phyloP scores from a whole-genome alignment of 2,329 filamentous ascomycete species.

The Neurospora sp. region DNA sequence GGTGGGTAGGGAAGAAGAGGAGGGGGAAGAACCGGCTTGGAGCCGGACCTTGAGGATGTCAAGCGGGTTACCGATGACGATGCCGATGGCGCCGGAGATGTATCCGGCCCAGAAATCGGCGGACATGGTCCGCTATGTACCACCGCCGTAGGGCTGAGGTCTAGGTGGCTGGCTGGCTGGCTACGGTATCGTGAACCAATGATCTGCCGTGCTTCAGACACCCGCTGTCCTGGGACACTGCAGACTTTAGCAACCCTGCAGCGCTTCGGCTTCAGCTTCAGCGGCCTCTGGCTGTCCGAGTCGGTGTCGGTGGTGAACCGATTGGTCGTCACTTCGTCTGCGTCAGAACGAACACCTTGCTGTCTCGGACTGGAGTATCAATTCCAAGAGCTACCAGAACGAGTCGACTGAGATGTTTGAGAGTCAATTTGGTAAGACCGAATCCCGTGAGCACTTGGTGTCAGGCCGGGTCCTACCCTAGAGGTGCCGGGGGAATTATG shows the following conservation, averaged over 20 bases:
- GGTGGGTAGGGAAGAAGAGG: slow-evolving; percentile 17
- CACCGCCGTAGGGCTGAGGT: background rate
- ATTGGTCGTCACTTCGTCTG: background rate
- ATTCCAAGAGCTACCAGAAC: background rate
- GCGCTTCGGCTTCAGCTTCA: background rate
- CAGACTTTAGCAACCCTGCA: background rate
- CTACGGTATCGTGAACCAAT: background rate
- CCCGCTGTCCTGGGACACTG: background rate
- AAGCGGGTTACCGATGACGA: slow-evolving; percentile 80
- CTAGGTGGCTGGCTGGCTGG: background rate
- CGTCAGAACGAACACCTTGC: background rate
- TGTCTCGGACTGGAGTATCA: background rate
- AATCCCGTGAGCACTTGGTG: background rate
- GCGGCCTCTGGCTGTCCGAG: background rate
- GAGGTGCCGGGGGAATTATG: background rate
- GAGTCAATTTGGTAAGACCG: background rate
- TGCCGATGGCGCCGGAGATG: slow-evolving; percentile 73
- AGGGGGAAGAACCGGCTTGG: slow-evolving; percentile 45
- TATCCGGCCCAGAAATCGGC: slow-evolving; percentile 94
- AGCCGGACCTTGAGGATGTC: slow-evolving; percentile 61
- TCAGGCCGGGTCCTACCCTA: background rate
- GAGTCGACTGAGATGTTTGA: background rate
- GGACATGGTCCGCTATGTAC: slow-evolving; percentile 45
- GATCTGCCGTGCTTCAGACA: background rate
- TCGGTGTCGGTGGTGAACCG: background rate